Base-by-base conservation (phyloP, 352 stramenopile genomes). In the Globisporangium echinulatum region DNA sequence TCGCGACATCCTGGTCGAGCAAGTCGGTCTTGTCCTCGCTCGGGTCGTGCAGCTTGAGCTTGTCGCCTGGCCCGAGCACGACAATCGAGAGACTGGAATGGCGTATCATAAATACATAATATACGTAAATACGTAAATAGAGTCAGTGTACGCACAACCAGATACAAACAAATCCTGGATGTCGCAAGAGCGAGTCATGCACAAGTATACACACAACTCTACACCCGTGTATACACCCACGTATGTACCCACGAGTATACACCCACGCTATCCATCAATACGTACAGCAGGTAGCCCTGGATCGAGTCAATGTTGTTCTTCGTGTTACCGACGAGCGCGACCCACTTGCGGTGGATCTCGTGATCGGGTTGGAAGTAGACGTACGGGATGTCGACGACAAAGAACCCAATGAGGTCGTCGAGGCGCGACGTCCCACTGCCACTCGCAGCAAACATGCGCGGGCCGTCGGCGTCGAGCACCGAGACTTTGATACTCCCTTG, bases 301-400 rank as follows among this genome's bases (percentile, higher is more conserved):
- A 96, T 90, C 15, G 63, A 79, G 66, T 97, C 87, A 33, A 82
- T 89, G 52, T 88, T 85, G 58, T 78, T 86, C 57, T 89, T 78
- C 3, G 67, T 71, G 53, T 63, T 81, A 4, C 78, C 87, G 9
- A 96, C 82, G n/a, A 97, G 62, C 19, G 85, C 85, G 39, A 97
- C 86, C 90, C 90, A 97, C 49, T 93, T 84, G 38, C 85, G 80
- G 60, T 96, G 83, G 33, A 96, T 65, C 66, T 97, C 85, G 67
- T 97, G 90, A 49, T 96, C 73, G 11, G 75, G 71, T 38, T 83
- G 76, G 59, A 88, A 90, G 71, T 97, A 92, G 8, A 94, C 75
- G 59, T 90, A 92, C 19, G 83, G 75, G 36, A 93, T 79, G 44
- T 97, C 88, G 33, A 96, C 73, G 48, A 72, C 75, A 58, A 94